phyloP scores from a whole-genome alignment of 495 filamentous ascomycete species.

The Penicillium fimorum region DNA sequence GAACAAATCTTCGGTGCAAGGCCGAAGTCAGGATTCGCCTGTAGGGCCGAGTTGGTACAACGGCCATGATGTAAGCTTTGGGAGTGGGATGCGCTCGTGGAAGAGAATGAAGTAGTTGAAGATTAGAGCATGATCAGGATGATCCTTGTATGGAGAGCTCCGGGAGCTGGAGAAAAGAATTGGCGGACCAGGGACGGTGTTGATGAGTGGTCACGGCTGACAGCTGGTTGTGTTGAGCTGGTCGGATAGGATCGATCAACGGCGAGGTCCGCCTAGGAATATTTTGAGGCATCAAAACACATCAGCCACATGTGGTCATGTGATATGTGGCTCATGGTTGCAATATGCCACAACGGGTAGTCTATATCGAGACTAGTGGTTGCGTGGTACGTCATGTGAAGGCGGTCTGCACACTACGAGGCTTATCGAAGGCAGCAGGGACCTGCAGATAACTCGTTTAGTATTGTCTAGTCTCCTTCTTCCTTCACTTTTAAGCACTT shows the following conservation, averaged over 20 bases:
- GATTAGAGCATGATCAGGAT: conserved; percentile 40
- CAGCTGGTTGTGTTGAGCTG: conserved; percentile 9
- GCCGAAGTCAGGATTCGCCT: conserved; percentile 88
- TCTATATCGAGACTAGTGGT: conserved; percentile 20
- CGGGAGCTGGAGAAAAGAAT: conserved; percentile 9
- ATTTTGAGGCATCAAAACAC: conserved; percentile 45
- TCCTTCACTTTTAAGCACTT: conserved; percentile 8
- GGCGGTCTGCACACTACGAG: conserved; percentile 30
- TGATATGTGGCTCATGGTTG: conserved; percentile 14
- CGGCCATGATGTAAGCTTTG: conserved; percentile 45
- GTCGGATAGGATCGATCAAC: conserved; percentile 14
- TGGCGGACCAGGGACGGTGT: conserved; percentile 6
- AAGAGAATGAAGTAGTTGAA: conserved; percentile 20
- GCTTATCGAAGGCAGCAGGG: conserved; percentile 26
- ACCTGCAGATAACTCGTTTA: conserved; percentile 11
- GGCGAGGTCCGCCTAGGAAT: conserved; percentile 22
- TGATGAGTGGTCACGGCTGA: conserved; percentile 9
- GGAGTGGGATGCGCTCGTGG: conserved; percentile 31
- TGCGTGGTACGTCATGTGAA: conserved; percentile 37
- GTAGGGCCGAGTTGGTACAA: conserved; percentile 58
- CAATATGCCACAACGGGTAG: conserved; percentile 15
- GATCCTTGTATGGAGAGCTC: conserved; percentile 14
- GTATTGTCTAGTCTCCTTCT: conserved; percentile 9
- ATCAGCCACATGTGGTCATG: conserved; percentile 37
- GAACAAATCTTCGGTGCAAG: conserved; percentile 81